These are phyloP conservation scores for Salvia hispanica DNA, from an alignment of 257 asterid species.

Conservation along the genomic window DNA sequence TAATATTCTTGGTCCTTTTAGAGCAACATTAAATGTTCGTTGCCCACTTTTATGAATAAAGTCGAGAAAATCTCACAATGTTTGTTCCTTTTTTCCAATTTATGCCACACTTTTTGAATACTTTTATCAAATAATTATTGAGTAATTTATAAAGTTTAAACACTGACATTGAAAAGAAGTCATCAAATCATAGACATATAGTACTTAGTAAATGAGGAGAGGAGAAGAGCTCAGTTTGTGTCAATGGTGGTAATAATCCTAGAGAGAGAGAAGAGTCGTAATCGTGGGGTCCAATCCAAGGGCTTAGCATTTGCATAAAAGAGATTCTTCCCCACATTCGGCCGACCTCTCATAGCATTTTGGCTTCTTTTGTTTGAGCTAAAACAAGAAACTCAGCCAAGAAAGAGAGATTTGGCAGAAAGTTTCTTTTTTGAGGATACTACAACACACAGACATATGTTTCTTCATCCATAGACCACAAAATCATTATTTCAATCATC, in stretches of 20 bases:
- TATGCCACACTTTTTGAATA: no score
- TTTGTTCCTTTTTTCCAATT: no score
- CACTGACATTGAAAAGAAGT: no score
- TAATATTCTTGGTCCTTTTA: background rate
- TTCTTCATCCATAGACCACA: background rate
- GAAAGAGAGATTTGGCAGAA: background rate
- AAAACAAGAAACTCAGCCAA: slow-evolving; percentile 12
- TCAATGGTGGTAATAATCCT: background rate
- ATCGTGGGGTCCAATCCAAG: slow-evolving; percentile 37
- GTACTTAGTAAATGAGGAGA: background rate
- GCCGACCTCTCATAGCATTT: slow-evolving; percentile 33
- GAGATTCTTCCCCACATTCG: slow-evolving; percentile 41
- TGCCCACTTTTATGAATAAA: no score
- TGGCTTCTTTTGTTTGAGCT: slow-evolving; percentile 24
- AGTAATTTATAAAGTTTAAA: no score
- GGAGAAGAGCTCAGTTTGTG: background rate
- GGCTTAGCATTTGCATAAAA: slow-evolving; percentile 34
- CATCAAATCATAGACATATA: background rate
- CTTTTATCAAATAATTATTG: no score
- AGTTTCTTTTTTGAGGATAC: background rate
- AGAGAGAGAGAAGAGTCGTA: background rate
- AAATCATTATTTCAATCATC: slow-evolving; percentile 21
- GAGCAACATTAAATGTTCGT: no score
- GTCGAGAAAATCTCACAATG: no score
- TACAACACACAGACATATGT: background rate